Conservation (phyloP, 305 asterid genomes). For the Fraxinus paxiana region DNA sequence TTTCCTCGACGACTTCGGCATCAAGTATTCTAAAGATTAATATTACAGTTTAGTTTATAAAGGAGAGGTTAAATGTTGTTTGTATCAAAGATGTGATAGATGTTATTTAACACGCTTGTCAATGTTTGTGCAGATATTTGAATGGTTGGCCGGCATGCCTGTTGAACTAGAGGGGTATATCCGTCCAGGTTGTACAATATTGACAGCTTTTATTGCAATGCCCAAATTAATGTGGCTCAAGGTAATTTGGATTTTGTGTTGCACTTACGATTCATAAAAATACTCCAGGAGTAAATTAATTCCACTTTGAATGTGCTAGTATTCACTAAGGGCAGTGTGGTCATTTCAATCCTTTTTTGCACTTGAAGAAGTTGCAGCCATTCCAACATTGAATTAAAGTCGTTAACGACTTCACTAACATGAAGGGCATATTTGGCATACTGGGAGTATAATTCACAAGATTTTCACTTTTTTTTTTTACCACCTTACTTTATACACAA, state of each 20-base stretch:
- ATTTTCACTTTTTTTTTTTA: background rate
- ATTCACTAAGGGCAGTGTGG: background rate
- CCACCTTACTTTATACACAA: background rate
- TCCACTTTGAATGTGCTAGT: background rate
- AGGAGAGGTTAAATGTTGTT: conserved; percentile 22
- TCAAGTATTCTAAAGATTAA: conserved; percentile 75
- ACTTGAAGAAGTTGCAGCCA: background rate
- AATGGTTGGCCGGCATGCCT: conserved; percentile 95
- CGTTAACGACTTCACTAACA: background rate
- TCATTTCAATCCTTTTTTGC: background rate
- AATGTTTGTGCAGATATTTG: conserved; percentile 58
- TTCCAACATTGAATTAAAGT: background rate
- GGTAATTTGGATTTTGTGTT: conserved; percentile 35
- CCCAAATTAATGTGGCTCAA: conserved; percentile 67
- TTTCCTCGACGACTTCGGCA: conserved; percentile 90
- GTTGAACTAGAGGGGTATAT: conserved; percentile 91
- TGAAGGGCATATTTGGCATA: background rate
- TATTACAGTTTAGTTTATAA: conserved; percentile 66
- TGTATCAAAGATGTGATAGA: conserved; percentile 21
- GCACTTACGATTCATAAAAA: background rate
- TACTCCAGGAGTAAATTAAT: background rate
- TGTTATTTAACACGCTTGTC: conserved; percentile 29
- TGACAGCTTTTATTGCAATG: conserved; percentile 78
- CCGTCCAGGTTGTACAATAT: conserved; percentile 91
- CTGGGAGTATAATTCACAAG: background rate